Evolutionary conservation across 2,329 filamentous ascomycete species (phyloP).

Genomic region (Lachnellula subtilissima): DNA sequence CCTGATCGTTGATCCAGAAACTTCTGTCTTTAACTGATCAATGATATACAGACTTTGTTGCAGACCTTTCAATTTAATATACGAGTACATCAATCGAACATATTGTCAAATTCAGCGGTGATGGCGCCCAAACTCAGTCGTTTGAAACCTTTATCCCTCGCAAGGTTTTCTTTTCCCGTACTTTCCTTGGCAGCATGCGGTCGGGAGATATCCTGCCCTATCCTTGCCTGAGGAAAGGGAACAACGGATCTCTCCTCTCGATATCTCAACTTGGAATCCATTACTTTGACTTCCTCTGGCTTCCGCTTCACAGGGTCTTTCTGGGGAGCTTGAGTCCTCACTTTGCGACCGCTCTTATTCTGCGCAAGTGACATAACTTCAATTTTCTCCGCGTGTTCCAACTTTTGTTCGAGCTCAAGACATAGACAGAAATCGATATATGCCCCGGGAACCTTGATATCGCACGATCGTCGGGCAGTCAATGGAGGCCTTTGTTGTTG

Average conservation of each 20-base stretch:
- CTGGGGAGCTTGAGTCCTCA: not conserved
- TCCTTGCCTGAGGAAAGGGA: not conserved
- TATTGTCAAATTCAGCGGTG: constrained; percentile 13
- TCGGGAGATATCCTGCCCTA: not conserved
- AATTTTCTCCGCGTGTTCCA: constrained; percentile 19
- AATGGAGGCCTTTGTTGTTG: constrained; percentile 2
- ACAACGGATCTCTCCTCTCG: not conserved
- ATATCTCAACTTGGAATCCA: constrained; percentile 3
- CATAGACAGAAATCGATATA: constrained; percentile 10
- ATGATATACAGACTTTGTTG: not conserved
- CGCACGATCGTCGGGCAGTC: constrained; percentile 11
- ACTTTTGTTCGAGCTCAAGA: constrained; percentile 12
- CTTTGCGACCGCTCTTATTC: not conserved
- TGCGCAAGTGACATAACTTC: constrained; percentile 5
- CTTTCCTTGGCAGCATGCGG: constrained; percentile 6
- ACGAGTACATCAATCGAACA: constrained; percentile 9
- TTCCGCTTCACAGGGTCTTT: not conserved
- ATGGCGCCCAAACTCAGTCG: constrained; percentile 24
- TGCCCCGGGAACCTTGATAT: constrained; percentile 18
- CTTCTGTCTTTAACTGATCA: not conserved
- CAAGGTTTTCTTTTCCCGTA: not conserved
- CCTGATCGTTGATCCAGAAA: not conserved
- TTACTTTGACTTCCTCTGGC: not conserved
- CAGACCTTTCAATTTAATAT: constrained; percentile 1
- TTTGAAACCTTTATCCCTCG: constrained; percentile 8